phyloP scores from a whole-genome alignment of 2,329 filamentous ascomycete species.

The Cladosporium sp. region DNA sequence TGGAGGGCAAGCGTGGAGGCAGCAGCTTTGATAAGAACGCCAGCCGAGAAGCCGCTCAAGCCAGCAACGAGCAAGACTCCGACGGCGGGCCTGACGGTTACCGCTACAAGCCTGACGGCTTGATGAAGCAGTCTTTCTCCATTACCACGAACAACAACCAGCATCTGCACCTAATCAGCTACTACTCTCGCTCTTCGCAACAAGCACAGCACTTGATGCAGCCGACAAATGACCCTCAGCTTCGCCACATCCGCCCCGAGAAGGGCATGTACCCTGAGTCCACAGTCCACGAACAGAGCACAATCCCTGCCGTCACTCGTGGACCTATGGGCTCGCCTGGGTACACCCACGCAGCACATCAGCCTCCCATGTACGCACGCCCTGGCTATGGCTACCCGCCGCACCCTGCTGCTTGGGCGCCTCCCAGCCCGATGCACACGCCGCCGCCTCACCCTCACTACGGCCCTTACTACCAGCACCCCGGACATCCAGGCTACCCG shows the following conservation, averaged over 20 bases:
- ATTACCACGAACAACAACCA: slow-evolving; percentile 88
- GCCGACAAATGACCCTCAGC: slow-evolving; percentile 70
- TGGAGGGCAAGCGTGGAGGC: slow-evolving; percentile 95
- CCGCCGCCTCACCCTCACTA: slow-evolving; percentile 31
- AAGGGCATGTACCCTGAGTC: slow-evolving; percentile 98
- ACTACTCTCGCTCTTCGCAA: slow-evolving; percentile 78
- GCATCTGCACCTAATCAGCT: slow-evolving; percentile 95
- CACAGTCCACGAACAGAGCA: slow-evolving; percentile 77
- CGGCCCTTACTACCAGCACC: slow-evolving; percentile 30
- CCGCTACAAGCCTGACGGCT: slow-evolving; percentile 87
- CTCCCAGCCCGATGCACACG: slow-evolving; percentile 38
- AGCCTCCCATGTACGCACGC: slow-evolving; percentile 35
- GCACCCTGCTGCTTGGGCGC: slow-evolving; percentile 34
- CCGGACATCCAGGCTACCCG: slow-evolving; percentile 16
- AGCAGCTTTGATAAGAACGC: slow-evolving; percentile 50
- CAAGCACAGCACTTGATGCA: slow-evolving; percentile 67
- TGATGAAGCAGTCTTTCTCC: slow-evolving; percentile 99
- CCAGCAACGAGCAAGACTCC: slow-evolving; percentile 75
- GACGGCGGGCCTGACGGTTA: slow-evolving; percentile 80
- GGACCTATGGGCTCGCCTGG: slow-evolving; percentile 58
- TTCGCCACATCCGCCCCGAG: slow-evolving; percentile 75
- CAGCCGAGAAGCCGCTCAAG: slow-evolving; percentile 69
- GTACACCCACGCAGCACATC: slow-evolving; percentile 47
- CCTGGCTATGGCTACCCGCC: slow-evolving; percentile 34
- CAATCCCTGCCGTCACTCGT: slow-evolving; percentile 73